Evolutionary conservation across 1,284 basidiomycete genomes (phyloP).

Genomic region (Mycosarcoma mackinlayi): DNA sequence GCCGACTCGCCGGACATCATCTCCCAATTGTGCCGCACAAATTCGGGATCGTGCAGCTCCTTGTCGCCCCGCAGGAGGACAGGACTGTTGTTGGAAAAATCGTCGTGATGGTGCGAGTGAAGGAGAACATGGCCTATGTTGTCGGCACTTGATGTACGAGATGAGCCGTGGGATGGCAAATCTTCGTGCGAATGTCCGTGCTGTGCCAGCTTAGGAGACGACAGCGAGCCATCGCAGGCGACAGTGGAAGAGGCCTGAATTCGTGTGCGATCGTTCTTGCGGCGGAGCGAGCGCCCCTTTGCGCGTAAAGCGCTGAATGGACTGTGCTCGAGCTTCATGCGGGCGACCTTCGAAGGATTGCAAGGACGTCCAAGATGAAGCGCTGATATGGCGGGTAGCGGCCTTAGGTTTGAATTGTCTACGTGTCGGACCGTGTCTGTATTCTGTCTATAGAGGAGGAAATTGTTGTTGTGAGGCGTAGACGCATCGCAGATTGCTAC

Average conservation of each 20-base stretch:
- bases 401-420: too few relatives aligned
- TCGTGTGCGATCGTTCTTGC: constrained; percentile 31
- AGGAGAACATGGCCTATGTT: constrained; percentile 11
- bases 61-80: constrained; percentile 36
- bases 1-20: constrained; percentile 41
- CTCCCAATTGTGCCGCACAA: constrained; percentile 44
- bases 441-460: not conserved
- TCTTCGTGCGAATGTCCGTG: constrained; percentile 23
- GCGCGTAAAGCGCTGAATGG: constrained; percentile 29
- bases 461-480: constrained; percentile 1
- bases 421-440: constrained; percentile 2
- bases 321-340: constrained; percentile 40
- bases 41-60: constrained; percentile 47
- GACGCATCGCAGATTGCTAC: constrained; percentile 8
- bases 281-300: constrained; percentile 30
- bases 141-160: constrained; percentile 20
- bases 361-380: not conserved
- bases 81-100: constrained; percentile 23
- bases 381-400: not conserved
- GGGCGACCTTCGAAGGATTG: constrained; percentile 5
- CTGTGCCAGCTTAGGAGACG: constrained; percentile 17
- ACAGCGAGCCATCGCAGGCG: constrained; percentile 18
- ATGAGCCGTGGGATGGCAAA: constrained; percentile 3
- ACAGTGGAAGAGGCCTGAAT: constrained; percentile 28
- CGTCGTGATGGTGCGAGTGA: constrained; percentile 13